Base-by-base conservation (phyloP, 805 yeast species). In the Saccharomycopsis olivae region DNA sequence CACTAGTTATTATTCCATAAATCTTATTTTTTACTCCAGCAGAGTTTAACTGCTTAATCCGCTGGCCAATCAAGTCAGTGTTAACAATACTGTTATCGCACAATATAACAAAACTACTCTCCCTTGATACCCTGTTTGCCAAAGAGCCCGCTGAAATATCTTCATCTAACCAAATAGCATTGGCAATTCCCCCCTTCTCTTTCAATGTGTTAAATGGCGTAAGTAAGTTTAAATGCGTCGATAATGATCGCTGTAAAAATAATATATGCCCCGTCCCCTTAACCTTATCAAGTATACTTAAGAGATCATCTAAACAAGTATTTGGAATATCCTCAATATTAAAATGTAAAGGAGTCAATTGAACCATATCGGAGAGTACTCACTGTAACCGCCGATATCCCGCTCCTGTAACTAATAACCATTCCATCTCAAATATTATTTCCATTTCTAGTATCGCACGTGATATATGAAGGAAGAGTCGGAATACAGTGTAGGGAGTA, bases 161-260 rank as follows among this genome's bases (percentile, higher is more conserved):
- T 17, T 55, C 57, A 28, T 58, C 53, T 17, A 73, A 59, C 72
- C 78, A 73, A 32, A 64, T 57, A 3, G 73, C 62, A 36, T 60
- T 61, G 24, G 61, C 63, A 36, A 79, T 69, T 38, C 75, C 60
- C 3, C 69, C 77, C 29, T 58, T 61, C 29, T 62, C 61, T 49
- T 72, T 72, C 23, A 79, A 61, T 5, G 56, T 53, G 40, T 71
- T 66, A 53, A 77, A 78, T 9, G 79, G 72, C 10, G 76, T 68
- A 27, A 78, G 57, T 28, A 61, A 61, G 51, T 80, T 73, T 41
- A 79, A 56, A 10, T 69, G 51, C 1, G 69, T 58, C 2, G 79
- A 63, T 29, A 78, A 51, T 3, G 56, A 51, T 24, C 61, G 60
- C 44, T 78, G 79, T 4, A 46, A 32, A 10, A 46, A 23, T 15